These are phyloP conservation scores for Athelia psychrophila DNA, from an alignment of 1,284 basidiomycete species.

Conservation along the genomic window DNA sequence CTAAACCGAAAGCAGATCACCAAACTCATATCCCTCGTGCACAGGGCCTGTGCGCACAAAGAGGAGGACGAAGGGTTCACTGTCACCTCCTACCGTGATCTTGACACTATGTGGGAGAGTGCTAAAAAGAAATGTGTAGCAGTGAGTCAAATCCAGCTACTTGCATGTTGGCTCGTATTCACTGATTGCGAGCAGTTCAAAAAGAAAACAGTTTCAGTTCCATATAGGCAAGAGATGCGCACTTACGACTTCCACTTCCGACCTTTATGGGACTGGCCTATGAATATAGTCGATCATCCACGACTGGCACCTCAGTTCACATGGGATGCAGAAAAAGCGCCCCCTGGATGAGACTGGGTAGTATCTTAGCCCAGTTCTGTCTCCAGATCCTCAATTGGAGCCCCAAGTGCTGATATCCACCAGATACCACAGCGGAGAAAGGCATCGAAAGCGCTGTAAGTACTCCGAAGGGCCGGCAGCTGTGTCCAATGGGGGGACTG, in stretches of 20 bases:
- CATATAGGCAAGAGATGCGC: constrained; percentile 12
- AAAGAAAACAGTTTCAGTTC: constrained; percentile 11
- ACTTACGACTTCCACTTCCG: constrained; percentile 14
- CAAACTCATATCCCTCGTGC: neutral
- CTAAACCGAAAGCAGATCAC: constrained; percentile 8
- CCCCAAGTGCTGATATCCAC: too few species aligned
- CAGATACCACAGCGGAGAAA: too few species aligned
- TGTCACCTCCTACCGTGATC: neutral
- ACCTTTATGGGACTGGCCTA: constrained; percentile 18
- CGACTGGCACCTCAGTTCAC: constrained; percentile 13
- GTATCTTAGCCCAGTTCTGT: too few species aligned
- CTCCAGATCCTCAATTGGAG: too few species aligned
- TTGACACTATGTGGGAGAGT: too few species aligned
- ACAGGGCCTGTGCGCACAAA: neutral
- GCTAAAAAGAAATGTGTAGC: too few species aligned
- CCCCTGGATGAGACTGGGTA: too few species aligned
- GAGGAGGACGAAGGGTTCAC: neutral
- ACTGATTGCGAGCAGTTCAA: constrained; percentile 14
- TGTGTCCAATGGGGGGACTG: too few species aligned
- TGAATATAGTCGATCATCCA: constrained; percentile 13
- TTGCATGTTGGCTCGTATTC: neutral
- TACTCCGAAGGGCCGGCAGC: too few species aligned
- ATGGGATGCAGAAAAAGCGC: constrained; percentile 21
- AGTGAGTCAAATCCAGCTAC: neutral
- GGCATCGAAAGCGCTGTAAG: too few species aligned